Percentiles rank a stretch among this genome's conserved stretches.
phyloP scores from a whole-genome alignment of 2,329 filamentous ascomycete species.

The Talaromyces amestolkiae region DNA sequence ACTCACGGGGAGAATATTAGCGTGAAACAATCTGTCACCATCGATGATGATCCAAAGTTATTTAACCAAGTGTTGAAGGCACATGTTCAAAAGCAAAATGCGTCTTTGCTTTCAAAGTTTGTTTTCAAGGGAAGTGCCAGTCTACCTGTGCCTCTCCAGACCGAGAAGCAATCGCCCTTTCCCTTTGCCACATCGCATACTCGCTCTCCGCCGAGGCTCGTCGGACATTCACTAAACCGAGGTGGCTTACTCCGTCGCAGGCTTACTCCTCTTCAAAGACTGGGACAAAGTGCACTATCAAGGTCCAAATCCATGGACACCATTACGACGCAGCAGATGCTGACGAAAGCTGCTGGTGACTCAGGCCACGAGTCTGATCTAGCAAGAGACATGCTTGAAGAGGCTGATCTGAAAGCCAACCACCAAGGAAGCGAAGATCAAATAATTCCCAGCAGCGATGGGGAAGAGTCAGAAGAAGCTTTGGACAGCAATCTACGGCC shows the following conservation, averaged over 20 bases:
- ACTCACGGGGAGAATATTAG: background rate
- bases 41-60: slow-evolving; percentile 24
- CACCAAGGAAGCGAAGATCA: slow-evolving; percentile 52
- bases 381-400: slow-evolving; percentile 2
- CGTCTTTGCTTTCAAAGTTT: slow-evolving; percentile 36
- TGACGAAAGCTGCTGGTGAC: slow-evolving; percentile 15
- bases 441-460: slow-evolving; percentile 52
- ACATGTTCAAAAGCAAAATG: slow-evolving; percentile 39
- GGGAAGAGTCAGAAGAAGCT: slow-evolving; percentile 38
- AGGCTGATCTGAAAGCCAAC: background rate
- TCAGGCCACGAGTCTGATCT: slow-evolving; percentile 23
- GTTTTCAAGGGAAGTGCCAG: slow-evolving; percentile 28
- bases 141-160: background rate
- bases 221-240: slow-evolving; percentile 13
- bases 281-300: slow-evolving; percentile 40
- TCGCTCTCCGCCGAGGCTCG: background rate
- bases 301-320: slow-evolving; percentile 39
- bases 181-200: background rate
- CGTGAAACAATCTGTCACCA: slow-evolving; percentile 16
- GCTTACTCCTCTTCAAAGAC: slow-evolving; percentile 42
- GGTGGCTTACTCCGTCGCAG: slow-evolving; percentile 22
- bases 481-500: slow-evolving; percentile 16
- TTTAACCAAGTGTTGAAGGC: slow-evolving; percentile 38
- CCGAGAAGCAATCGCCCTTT: background rate
- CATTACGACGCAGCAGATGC: slow-evolving; percentile 22